Conservation (phyloP, 768 basidiomycete genomes). For the Tylopilus sp. region DNA sequence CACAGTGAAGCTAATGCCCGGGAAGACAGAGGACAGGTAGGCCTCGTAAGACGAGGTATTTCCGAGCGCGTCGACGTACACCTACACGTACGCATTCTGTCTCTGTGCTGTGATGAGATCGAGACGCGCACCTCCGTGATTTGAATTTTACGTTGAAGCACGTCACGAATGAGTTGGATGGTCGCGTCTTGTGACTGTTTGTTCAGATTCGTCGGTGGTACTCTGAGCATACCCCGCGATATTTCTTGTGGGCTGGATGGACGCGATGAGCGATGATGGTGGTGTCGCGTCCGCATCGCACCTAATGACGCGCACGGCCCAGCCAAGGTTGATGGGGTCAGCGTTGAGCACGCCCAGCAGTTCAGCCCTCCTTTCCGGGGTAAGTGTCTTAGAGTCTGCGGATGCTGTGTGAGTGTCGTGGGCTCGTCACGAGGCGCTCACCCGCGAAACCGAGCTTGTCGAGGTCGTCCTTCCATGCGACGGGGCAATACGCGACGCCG, state of each 20-base stretch:
- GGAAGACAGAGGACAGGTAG: conserved; percentile 78
- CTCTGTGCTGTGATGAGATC: neutral
- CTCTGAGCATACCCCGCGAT: conserved; percentile 84
- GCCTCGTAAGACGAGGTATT: conserved; percentile 81
- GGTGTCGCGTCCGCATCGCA: conserved; percentile 19
- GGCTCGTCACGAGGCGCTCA: conserved; percentile 29
- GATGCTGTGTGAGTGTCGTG: neutral
- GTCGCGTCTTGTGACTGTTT: conserved; percentile 88
- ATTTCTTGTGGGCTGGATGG: conserved; percentile 79
- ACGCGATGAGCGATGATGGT: neutral
- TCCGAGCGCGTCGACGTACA: conserved; percentile 94
- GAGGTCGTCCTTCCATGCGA: conserved; percentile 67
- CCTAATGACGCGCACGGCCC: conserved; percentile 82
- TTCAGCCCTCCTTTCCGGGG: conserved; percentile 59
- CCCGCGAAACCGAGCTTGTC: conserved; percentile 90
- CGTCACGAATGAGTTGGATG: conserved; percentile 79
- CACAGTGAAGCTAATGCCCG: conserved; percentile 84
- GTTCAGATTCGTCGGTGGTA: conserved; percentile 84
- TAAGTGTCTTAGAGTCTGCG: conserved; percentile 90
- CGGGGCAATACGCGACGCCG: conserved; percentile 90
- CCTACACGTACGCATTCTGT: conserved; percentile 38
- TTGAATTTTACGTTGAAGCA: conserved; percentile 75
- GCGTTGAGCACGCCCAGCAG: conserved; percentile 67
- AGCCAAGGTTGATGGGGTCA: conserved; percentile 68
- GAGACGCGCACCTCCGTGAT: conserved; percentile 62